These are phyloP conservation scores for Pyrenochaeta sp. DNA, from an alignment of 2,329 filamentous ascomycete genomes.

Conservation along the genomic window DNA sequence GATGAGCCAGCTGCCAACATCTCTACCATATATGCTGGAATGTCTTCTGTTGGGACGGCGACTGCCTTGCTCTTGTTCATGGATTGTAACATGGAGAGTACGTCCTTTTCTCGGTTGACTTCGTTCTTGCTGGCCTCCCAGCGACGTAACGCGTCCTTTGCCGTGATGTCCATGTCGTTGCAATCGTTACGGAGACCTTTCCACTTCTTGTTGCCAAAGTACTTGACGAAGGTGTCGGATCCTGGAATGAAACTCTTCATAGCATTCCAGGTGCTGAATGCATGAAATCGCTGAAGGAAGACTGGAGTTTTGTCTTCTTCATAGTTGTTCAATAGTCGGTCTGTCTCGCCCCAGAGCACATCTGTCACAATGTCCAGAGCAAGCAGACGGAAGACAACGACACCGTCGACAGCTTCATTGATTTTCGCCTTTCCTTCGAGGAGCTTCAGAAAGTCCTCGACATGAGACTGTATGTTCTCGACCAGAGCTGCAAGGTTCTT, in stretches of 20 bases:
- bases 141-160: conserved; percentile 6
- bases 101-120: conserved; percentile 6
- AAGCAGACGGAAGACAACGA: conserved; percentile 9
- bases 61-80: conserved; percentile 7
- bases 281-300: conserved; percentile 8
- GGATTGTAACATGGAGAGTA: conserved; percentile 9
- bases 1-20: conserved; percentile 11
- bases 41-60: conserved; percentile 8
- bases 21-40: conserved; percentile 10
- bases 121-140: conserved; percentile 3
- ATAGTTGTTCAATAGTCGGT: conserved; percentile 4
- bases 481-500: conserved; percentile 11
- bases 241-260: conserved; percentile 11
- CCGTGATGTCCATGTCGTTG: conserved; percentile 10
- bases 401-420: conserved; percentile 4
- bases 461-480: conserved; percentile 11
- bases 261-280: conserved; percentile 11
- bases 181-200: conserved; percentile 7
- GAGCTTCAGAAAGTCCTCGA: conserved; percentile 7
- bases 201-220: conserved; percentile 9
- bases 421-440: conserved; percentile 2
- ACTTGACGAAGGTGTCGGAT: conserved; percentile 3
- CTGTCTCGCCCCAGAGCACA: conserved; percentile 10
- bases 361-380: conserved; percentile 13
- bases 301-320: not conserved